These are phyloP conservation scores for Aspergillus caelatus DNA, from an alignment of 2,329 filamentous ascomycete genomes.

Conservation along the genomic window DNA sequence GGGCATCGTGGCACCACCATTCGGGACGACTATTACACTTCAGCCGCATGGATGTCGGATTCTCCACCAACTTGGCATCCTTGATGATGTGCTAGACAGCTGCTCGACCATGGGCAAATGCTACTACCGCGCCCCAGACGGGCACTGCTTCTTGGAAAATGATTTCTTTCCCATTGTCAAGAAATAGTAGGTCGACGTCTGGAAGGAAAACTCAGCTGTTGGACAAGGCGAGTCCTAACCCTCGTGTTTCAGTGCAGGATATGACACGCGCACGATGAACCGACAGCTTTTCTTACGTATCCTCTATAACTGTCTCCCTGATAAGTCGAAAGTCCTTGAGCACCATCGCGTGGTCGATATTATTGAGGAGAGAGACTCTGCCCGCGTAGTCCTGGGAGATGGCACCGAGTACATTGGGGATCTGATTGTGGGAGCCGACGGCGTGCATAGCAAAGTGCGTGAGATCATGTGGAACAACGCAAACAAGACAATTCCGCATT, in stretches of 20 bases:
- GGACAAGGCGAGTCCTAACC: background rate
- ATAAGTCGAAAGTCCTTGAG: slow-evolving; percentile 10
- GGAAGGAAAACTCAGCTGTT: background rate
- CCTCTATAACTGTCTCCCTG: slow-evolving; percentile 4
- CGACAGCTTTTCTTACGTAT: slow-evolving; percentile 7
- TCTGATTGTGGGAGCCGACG: slow-evolving; percentile 11
- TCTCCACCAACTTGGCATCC: slow-evolving; percentile 7
- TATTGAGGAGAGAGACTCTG: background rate
- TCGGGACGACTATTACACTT: slow-evolving; percentile 9
- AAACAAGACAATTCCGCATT: slow-evolving; percentile 12
- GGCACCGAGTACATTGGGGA: slow-evolving; percentile 8
- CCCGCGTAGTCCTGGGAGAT: slow-evolving; percentile 8
- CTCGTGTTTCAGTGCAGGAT: slow-evolving; percentile 5
- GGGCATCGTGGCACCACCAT: background rate
- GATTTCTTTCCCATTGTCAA: background rate
- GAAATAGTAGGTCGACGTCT: background rate
- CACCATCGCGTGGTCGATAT: slow-evolving; percentile 6
- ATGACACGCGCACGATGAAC: slow-evolving; percentile 7
- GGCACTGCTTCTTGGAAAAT: background rate
- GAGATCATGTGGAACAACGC: slow-evolving; percentile 11
- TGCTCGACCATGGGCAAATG: slow-evolving; percentile 6
- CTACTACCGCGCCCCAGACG: background rate
- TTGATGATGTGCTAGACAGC: slow-evolving; percentile 6
- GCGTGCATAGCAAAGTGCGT: slow-evolving; percentile 11
- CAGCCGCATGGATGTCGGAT: slow-evolving; percentile 10